Base-by-base conservation (phyloP, 2,329 filamentous ascomycete genomes). In the Cercospora zeae-maydis region DNA sequence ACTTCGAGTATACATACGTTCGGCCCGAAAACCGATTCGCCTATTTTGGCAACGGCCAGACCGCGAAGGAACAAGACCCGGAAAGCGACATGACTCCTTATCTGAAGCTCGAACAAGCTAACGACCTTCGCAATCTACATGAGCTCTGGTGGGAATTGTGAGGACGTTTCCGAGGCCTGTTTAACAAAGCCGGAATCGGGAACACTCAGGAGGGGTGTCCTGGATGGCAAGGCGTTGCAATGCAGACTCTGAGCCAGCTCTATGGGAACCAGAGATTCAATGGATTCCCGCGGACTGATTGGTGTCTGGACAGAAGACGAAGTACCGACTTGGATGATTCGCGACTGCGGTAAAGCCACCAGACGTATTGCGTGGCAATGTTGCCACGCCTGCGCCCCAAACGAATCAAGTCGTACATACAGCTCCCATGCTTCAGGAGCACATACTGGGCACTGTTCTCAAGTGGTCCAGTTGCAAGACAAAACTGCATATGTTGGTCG, bases 31-130 rank as follows among this genome's bases (percentile, higher is more conserved):
- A 84, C 69, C 73, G 85, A 7, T 86, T 88, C 66, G 77, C 80
- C 14, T 54, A 55, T 1, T 91, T 87, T 70, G 88, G 89, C 0
- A 88, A 88, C 70, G 89, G 88, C 0, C 86, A 83, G 76, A 89
- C 87, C 2, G 78, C 69, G 59, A 83, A 82, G 65, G 88, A 91
- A 73, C 68, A 76, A 69, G 81, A 84, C 36, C 76, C 79, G 5
- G 77, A 77, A n/a, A 78, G 79, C 3, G 87, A 90, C 68, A 78
- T 89, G 72, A 88, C 86, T 10, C 78, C 82, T 9, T 90, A 91
- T 79, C 73, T 92, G 60, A 83, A 78, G 66, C 69, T 81, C 31
- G 83, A 83, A 0, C 80, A 79, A 36, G 78, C 83, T 34, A 78
- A 87, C 42, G 85, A 90, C 71, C 74, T 91, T 64, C 80, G 81